Percentiles rank a stretch among this genome's conserved stretches.
These are phyloP conservation scores for Primulina eburnea DNA, from an alignment of 257 asterid genomes.

Conservation along the genomic window DNA sequence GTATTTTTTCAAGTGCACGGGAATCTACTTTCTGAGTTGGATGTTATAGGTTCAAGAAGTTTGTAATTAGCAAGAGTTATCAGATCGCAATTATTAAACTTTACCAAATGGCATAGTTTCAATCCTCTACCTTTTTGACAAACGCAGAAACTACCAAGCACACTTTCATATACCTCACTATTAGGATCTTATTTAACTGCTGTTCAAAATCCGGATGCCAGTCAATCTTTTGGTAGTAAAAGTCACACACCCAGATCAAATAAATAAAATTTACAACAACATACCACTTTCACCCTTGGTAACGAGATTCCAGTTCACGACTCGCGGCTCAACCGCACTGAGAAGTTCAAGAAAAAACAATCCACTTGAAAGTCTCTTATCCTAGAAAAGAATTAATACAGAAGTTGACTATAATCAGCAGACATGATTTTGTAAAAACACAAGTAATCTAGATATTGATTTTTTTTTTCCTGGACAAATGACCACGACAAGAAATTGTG, in stretches of 20 bases:
- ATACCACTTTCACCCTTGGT: constrained; percentile 93
- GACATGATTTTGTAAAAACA: not conserved
- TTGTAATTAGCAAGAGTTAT: not conserved
- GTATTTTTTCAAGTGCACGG: not conserved
- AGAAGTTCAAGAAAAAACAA: constrained; percentile 91
- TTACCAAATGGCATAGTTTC: not conserved
- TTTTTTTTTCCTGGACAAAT: not conserved
- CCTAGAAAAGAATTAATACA: constrained; percentile 44
- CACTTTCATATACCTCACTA: not conserved
- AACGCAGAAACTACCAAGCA: not conserved
- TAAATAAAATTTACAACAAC: constrained; percentile 25
- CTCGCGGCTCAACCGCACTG: constrained; percentile 93
- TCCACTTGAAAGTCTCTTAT: constrained; percentile 85
- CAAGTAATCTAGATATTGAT: not conserved
- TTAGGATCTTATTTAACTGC: not conserved
- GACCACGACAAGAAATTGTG: not conserved
- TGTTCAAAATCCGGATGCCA: not conserved
- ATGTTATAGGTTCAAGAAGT: not conserved
- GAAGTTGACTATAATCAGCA: constrained; percentile 19
- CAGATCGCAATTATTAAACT: too few species aligned
- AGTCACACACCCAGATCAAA: not conserved
- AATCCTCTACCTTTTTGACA: not conserved
- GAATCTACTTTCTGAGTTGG: not conserved
- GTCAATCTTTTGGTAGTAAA: not conserved
- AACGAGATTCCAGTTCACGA: constrained; percentile 94